A percentile compares a stretch with the other conserved stretches of the same genome.
Evolutionary conservation across 129 eudicot genomes (phyloP).

Genomic region (Chrysanthemum makinoi): DNA sequence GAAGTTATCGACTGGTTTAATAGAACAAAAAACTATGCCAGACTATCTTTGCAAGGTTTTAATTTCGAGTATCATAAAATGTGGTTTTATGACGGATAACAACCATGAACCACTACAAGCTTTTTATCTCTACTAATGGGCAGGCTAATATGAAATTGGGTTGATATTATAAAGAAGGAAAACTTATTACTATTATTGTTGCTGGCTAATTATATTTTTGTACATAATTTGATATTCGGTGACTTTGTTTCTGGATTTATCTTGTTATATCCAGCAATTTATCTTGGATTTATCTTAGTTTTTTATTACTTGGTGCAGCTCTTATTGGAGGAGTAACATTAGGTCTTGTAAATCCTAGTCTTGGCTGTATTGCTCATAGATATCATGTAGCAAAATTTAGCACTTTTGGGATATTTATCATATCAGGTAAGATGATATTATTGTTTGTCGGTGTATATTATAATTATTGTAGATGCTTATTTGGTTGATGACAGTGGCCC

Average conservation of each 20-base stretch:
- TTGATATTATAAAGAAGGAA: no score
- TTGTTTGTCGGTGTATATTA: background rate
- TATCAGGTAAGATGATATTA: constrained; percentile 55
- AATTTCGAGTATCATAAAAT: background rate
- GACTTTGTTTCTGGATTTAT: background rate
- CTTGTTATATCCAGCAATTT: background rate
- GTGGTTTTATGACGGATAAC: background rate
- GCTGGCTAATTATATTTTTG: constrained; percentile 2
- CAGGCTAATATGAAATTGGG: no score
- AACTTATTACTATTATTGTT: no score
- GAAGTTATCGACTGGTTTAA: background rate
- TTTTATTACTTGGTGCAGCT: constrained; percentile 53
- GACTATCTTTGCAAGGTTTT: background rate
- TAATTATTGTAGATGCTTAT: background rate
- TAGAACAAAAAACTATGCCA: background rate
- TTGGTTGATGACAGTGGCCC: background rate
- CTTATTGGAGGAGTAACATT: constrained; percentile 75
- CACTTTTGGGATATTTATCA: constrained; percentile 77
- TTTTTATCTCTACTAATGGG: background rate
- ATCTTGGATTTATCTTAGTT: constrained; percentile 14
- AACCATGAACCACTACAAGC: no score
- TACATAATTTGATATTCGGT: constrained; percentile 8
- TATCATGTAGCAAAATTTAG: constrained; percentile 66
- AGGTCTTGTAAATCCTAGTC: constrained; percentile 77
- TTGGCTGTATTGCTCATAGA: constrained; percentile 78